Percentiles rank a stretch among this genome's conserved stretches.
Conservation (phyloP, 139 green algal species). For the Dunaliella sp. region DNA sequence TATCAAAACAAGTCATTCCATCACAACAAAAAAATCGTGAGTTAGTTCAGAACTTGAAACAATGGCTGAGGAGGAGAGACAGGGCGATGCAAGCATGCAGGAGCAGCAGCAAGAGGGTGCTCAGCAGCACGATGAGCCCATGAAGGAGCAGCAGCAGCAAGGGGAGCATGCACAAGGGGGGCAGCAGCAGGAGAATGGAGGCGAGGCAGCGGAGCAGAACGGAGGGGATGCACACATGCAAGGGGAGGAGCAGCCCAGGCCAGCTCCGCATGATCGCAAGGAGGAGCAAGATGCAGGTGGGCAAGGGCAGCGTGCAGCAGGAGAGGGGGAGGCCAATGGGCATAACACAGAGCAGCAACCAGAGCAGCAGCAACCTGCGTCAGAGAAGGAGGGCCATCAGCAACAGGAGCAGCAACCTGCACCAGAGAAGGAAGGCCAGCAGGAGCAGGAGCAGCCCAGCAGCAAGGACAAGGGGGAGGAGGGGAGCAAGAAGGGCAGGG, state of each 20-base stretch:
- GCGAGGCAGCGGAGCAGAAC: background rate
- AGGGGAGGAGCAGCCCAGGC: no score
- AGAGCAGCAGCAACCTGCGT: no score
- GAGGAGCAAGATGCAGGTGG: background rate
- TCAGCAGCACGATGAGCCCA: background rate
- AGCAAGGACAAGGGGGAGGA: slow-evolving; percentile 10
- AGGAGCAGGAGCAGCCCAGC: background rate
- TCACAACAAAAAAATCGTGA: no score
- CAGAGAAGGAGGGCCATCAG: background rate
- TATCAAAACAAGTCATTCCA: no score
- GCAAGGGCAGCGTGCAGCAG: background rate
- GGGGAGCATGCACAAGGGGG: background rate
- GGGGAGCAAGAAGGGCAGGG: no score
- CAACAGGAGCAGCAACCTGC: no score
- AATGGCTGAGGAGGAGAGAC: background rate
- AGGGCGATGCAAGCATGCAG: background rate
- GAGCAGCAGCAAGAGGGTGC: background rate
- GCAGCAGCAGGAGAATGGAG: background rate
- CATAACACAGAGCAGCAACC: no score
- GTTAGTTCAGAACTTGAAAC: no score
- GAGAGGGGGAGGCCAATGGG: background rate
- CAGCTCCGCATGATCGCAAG: no score
- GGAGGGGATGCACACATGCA: background rate
- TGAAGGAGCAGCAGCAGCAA: background rate
- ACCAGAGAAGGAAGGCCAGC: background rate